Conservation (phyloP, 129 eudicot species). For the Silybum marianum region DNA sequence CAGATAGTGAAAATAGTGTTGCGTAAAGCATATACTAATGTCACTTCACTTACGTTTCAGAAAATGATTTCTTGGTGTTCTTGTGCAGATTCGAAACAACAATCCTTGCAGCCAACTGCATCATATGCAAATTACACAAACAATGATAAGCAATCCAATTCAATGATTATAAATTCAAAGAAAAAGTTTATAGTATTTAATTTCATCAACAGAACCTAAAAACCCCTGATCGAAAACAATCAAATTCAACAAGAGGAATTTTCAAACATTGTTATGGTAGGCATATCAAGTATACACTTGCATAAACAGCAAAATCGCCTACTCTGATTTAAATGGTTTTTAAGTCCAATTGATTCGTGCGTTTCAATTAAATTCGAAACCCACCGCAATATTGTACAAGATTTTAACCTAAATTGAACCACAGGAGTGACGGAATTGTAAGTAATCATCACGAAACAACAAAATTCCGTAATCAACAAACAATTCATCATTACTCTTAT, state of each 20-base stretch:
- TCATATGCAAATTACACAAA: not conserved
- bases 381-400: not conserved
- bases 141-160: not conserved
- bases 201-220: constrained; percentile 8
- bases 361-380: not conserved
- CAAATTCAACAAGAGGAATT: not conserved
- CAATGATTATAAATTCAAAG: not conserved
- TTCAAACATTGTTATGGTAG: not conserved
- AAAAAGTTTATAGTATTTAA: not conserved
- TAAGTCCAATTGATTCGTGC: not conserved
- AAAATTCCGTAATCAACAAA: not conserved
- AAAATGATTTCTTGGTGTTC: constrained; percentile 85
- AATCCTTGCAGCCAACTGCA: constrained; percentile 95
- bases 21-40: not conserved
- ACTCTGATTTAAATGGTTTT: not conserved
- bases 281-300: not conserved
- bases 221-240: not conserved
- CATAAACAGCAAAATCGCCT: not conserved
- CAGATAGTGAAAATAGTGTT: not conserved
- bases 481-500: not conserved
- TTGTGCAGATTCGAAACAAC: constrained; percentile 94
- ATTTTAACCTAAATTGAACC: not conserved
- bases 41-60: constrained; percentile 75
- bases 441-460: not conserved
- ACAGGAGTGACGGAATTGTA: not conserved